Evolutionary conservation across 2,329 filamentous ascomycete species (phyloP).

Genomic region (Paraphoma sp.): DNA sequence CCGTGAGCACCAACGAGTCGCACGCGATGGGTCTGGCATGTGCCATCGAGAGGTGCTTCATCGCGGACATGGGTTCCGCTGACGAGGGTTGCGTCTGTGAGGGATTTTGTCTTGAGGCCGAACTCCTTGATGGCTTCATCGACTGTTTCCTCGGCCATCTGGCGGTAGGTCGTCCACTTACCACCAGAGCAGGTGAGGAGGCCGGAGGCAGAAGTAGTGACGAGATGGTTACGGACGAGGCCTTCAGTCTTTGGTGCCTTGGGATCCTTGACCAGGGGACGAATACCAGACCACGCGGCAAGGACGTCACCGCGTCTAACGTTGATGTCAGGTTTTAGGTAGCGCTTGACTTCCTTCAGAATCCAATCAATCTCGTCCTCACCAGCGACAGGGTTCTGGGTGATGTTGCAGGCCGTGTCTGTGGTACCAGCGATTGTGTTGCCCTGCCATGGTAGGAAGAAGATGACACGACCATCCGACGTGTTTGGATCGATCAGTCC

Average conservation of each 20-base stretch:
- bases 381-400: constrained; percentile 74
- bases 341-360: constrained; percentile 79
- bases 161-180: constrained; percentile 92
- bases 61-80: constrained; percentile 77
- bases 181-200: constrained; percentile 85
- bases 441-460: constrained; percentile 92
- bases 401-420: constrained; percentile 76
- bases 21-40: constrained; percentile 83
- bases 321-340: constrained; percentile 83
- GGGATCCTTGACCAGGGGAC: constrained; percentile 84
- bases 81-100: constrained; percentile 69
- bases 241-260: constrained; percentile 86
- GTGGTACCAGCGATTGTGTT: constrained; percentile 92
- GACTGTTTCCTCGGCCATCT: constrained; percentile 91
- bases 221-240: constrained; percentile 84
- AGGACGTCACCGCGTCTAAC: constrained; percentile 87
- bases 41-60: constrained; percentile 72
- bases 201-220: constrained; percentile 79
- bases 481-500: constrained; percentile 86
- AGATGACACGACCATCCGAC: constrained; percentile 87
- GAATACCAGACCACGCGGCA: constrained; percentile 87
- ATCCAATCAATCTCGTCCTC: constrained; percentile 91
- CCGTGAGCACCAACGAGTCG: constrained; percentile 84
- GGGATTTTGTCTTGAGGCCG: constrained; percentile 63
- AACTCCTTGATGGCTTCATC: constrained; percentile 79